These are phyloP conservation scores for Starmerella cellae DNA, from an alignment of 805 yeast genomes.

Conservation along the genomic window DNA sequence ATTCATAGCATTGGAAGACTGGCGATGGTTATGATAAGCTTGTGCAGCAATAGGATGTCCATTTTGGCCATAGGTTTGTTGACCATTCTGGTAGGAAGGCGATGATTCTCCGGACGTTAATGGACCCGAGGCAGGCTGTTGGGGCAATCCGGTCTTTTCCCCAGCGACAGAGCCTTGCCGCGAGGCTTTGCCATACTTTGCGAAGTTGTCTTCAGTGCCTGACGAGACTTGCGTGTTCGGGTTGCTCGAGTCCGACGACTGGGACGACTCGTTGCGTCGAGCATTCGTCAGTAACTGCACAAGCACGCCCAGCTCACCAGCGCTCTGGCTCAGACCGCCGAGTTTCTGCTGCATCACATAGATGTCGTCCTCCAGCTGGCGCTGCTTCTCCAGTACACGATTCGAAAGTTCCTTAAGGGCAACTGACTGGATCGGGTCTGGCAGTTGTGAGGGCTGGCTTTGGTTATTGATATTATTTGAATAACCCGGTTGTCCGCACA, in stretches of 20 bases:
- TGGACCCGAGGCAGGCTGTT: background rate
- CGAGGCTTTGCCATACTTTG: background rate
- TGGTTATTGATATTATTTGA: background rate
- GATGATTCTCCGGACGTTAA: background rate
- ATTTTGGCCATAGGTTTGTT: background rate
- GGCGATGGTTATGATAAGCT: background rate
- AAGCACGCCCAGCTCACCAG: constrained; percentile 14
- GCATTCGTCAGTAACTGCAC: constrained; percentile 12
- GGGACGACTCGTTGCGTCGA: background rate
- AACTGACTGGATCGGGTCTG: constrained; percentile 7
- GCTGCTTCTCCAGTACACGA: constrained; percentile 14
- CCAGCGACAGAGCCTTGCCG: background rate
- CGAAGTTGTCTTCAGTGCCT: background rate
- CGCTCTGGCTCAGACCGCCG: constrained; percentile 11
- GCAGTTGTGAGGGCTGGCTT: constrained; percentile 1
- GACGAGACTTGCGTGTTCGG: background rate
- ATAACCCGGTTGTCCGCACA: background rate
- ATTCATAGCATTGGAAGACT: background rate
- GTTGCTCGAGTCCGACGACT: background rate
- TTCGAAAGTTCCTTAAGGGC: constrained; percentile 11
- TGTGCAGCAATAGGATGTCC: background rate
- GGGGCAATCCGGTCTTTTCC: background rate
- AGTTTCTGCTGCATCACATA: constrained; percentile 9
- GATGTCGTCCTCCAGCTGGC: constrained; percentile 13
- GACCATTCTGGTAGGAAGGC: background rate